These are phyloP conservation scores for Knufia petricola DNA, from an alignment of 2,329 filamentous ascomycete genomes.

Conservation along the genomic window DNA sequence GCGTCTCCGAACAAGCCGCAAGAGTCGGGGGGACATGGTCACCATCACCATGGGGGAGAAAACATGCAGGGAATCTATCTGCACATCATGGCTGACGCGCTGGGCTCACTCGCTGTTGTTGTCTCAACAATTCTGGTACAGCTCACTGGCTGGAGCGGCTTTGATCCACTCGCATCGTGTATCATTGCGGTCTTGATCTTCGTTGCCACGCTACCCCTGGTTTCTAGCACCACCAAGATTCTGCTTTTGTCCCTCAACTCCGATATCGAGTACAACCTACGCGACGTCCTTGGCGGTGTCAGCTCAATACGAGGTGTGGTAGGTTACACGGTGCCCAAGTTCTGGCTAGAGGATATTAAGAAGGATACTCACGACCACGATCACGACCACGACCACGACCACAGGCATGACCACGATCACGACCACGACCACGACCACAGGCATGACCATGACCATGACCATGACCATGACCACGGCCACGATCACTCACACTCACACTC, in stretches of 20 bases:
- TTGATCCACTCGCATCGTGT: conserved; percentile 89
- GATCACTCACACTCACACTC: conserved; percentile 25
- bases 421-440: conserved; percentile 24
- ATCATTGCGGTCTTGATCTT: conserved; percentile 90
- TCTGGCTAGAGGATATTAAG: conserved; percentile 63
- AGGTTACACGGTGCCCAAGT: conserved; percentile 76
- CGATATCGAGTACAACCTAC: conserved; percentile 75
- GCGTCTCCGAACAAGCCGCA: conserved; percentile 25
- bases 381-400: conserved; percentile 25
- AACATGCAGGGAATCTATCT: conserved; percentile 98
- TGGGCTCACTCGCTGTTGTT: conserved; percentile 90
- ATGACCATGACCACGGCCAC: conserved; percentile 26
- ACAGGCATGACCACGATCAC: conserved; percentile 28
- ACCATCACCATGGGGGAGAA: conserved; percentile 72
- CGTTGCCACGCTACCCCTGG: conserved; percentile 78
- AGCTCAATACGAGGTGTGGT: conserved; percentile 73
- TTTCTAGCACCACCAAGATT: conserved; percentile 71
- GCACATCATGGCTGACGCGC: conserved; percentile 86
- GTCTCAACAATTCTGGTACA: conserved; percentile 81
- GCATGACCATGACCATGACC: conserved; percentile 27
- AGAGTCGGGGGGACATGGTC: conserved; percentile 33
- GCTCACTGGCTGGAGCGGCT: conserved; percentile 81
- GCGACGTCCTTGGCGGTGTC: conserved; percentile 76
- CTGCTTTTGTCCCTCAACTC: conserved; percentile 77
- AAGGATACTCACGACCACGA: conserved; percentile 25